phyloP scores from a whole-genome alignment of 306 rosid genomes.

The Macrotyloma uniflorum region DNA sequence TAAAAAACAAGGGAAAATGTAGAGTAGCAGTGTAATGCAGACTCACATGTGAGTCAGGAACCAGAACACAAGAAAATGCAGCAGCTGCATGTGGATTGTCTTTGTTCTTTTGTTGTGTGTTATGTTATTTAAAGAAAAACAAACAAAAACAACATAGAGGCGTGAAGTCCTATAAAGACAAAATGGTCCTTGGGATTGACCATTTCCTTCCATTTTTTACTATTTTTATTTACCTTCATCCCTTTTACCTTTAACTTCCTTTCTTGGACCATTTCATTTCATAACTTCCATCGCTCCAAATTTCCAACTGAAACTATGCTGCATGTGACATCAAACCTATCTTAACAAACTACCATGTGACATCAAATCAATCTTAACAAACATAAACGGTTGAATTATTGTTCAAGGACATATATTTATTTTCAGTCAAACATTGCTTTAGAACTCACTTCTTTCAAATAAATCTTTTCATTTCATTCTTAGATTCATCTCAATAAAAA shows the following conservation, averaged over 20 bases:
- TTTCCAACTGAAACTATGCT: conserved; percentile 17
- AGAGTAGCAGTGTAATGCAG: conserved; percentile 23
- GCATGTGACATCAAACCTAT: conserved; percentile 44
- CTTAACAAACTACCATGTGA: conserved; percentile 44
- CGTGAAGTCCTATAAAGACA: conserved; percentile 30
- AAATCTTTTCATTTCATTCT: not conserved
- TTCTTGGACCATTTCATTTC: conserved; percentile 30
- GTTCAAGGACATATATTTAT: not conserved
- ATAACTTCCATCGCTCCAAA: conserved; percentile 23
- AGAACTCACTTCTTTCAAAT: not conserved
- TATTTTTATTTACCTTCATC: not conserved
- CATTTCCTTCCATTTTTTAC: not conserved
- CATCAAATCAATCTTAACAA: conserved; percentile 47
- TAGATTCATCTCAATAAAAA: not conserved
- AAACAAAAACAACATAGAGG: conserved; percentile 18
- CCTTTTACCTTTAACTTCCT: conserved; percentile 17
- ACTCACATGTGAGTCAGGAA: conserved; percentile 55
- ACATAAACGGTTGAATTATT: conserved; percentile 40
- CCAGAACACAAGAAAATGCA: conserved; percentile 47
- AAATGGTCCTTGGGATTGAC: conserved; percentile 45
- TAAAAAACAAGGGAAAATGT: not conserved
- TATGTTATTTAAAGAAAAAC: not conserved
- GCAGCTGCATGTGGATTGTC: conserved; percentile 57
- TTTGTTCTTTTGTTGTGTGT: conserved; percentile 20
- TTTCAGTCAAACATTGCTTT: too few species aligned